These are phyloP conservation scores for Mycena polygramma DNA, from an alignment of 768 basidiomycete species.

Conservation along the genomic window DNA sequence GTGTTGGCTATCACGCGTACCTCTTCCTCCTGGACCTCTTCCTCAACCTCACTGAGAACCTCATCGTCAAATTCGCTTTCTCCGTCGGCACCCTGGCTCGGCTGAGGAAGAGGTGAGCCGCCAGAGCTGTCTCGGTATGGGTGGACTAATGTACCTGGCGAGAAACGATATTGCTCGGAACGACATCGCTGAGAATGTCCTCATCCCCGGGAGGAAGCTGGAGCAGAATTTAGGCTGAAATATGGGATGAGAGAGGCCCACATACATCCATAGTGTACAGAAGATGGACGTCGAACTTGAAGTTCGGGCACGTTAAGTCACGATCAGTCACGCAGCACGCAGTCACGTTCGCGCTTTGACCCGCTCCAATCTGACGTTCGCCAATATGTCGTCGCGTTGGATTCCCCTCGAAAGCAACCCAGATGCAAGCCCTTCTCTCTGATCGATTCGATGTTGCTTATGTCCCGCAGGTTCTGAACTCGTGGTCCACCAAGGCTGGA, in stretches of 20 bases:
- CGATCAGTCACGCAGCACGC: too few species aligned
- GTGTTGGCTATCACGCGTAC: slow-evolving; percentile 35
- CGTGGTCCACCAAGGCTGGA: slow-evolving; percentile 81
- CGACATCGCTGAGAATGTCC: slow-evolving; percentile 90
- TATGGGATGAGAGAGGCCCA: background rate
- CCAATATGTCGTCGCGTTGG: slow-evolving; percentile 59
- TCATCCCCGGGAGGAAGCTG: slow-evolving; percentile 61
- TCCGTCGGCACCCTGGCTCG: slow-evolving; percentile 78
- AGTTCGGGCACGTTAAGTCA: background rate
- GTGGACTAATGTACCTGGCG: slow-evolving; percentile 71
- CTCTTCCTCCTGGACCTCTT: slow-evolving; percentile 60
- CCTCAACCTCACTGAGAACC: slow-evolving; percentile 63
- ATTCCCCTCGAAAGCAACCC: slow-evolving; percentile 87
- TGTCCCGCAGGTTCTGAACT: slow-evolving; percentile 60
- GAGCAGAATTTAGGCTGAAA: background rate
- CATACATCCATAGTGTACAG: slow-evolving; percentile 13
- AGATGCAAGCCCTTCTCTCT: slow-evolving; percentile 43
- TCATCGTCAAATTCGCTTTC: slow-evolving; percentile 82
- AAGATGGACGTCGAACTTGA: background rate
- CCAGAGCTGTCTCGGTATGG: slow-evolving; percentile 23
- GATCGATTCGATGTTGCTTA: slow-evolving; percentile 23
- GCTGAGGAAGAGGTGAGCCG: slow-evolving; percentile 44
- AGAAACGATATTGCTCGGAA: slow-evolving; percentile 92
- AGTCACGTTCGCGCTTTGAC: too few species aligned
- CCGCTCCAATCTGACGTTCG: background rate